phyloP scores from a whole-genome alignment of 176 grass and related monocot species.

The Cenchrus americanus region DNA sequence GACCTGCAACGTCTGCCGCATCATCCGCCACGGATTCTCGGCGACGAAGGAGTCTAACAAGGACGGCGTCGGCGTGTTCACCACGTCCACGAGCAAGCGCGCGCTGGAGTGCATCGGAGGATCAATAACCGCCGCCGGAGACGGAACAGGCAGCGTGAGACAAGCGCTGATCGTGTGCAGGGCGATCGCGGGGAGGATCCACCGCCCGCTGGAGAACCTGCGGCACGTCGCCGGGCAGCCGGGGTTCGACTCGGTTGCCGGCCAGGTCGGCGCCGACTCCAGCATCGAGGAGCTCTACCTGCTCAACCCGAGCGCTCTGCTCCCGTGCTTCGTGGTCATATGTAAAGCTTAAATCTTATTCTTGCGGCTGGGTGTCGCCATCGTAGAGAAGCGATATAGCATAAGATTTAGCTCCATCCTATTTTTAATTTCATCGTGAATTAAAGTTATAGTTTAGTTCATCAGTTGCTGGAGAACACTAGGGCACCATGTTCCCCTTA shows the following conservation, averaged over 20 bases:
- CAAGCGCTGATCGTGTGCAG: slow-evolving; percentile 70
- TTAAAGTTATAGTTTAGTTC: not conserved
- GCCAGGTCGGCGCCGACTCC: slow-evolving; percentile 49
- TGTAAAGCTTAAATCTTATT: slow-evolving; percentile 55
- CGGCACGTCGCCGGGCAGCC: slow-evolving; percentile 46
- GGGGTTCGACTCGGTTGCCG: slow-evolving; percentile 81
- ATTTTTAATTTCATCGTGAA: not conserved
- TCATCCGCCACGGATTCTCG: slow-evolving; percentile 69
- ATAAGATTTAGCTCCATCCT: slow-evolving; percentile 1
- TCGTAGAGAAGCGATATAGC: not conserved
- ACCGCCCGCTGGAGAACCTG: slow-evolving; percentile 65
- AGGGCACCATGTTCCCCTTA: not conserved
- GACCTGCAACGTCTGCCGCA: slow-evolving; percentile 70
- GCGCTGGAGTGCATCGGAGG: slow-evolving; percentile 58
- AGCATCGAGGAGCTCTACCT: slow-evolving; percentile 77
- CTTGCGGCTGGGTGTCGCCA: not conserved
- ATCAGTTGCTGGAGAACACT: not conserved
- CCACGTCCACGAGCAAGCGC: slow-evolving; percentile 64
- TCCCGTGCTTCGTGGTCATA: slow-evolving; percentile 80
- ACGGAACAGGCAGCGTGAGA: not conserved
- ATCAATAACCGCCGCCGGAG: not conserved
- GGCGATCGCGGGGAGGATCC: slow-evolving; percentile 81
- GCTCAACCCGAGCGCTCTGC: slow-evolving; percentile 65
- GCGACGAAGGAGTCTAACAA: slow-evolving; percentile 47
- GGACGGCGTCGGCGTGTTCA: slow-evolving; percentile 64